phyloP scores from a whole-genome alignment of 2,329 filamentous ascomycete species.

The Oidium heveae region DNA sequence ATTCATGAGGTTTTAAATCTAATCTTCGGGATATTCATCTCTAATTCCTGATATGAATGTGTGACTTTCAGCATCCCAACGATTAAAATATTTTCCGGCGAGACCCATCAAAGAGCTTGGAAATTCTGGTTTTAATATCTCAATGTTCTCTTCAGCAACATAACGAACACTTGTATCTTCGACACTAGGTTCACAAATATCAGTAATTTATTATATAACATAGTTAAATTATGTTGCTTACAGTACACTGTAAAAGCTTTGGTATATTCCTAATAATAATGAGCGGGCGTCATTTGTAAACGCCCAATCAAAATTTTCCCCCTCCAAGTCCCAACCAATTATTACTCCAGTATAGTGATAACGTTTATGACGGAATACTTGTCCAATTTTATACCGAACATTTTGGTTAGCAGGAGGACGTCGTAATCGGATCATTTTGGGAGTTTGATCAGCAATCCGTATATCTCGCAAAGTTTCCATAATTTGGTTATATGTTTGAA shows the following conservation, averaged over 20 bases:
- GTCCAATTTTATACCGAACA: constrained; percentile 50
- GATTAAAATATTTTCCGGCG: constrained; percentile 70
- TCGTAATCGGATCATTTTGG: constrained; percentile 19
- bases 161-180: constrained; percentile 46
- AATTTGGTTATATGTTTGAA: constrained; percentile 14
- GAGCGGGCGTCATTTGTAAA: constrained; percentile 35
- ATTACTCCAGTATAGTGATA: constrained; percentile 64
- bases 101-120: constrained; percentile 36
- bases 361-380: constrained; percentile 60
- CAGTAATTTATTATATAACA: constrained; percentile 3
- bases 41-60: constrained; percentile 61
- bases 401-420: constrained; percentile 7
- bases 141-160: constrained; percentile 61
- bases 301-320: constrained; percentile 32
- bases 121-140: constrained; percentile 27
- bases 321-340: constrained; percentile 50
- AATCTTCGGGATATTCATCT: constrained; percentile 77
- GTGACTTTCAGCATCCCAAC: constrained; percentile 43
- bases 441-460: constrained; percentile 27
- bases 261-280: constrained; percentile 30
- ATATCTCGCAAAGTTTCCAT: constrained; percentile 27
- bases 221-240: constrained; percentile 24
- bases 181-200: constrained; percentile 21
- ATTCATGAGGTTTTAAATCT: no score
- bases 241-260: constrained; percentile 72